Base-by-base conservation (phyloP, 2,329 filamentous ascomycete genomes). In the Penicillium hordei region DNA sequence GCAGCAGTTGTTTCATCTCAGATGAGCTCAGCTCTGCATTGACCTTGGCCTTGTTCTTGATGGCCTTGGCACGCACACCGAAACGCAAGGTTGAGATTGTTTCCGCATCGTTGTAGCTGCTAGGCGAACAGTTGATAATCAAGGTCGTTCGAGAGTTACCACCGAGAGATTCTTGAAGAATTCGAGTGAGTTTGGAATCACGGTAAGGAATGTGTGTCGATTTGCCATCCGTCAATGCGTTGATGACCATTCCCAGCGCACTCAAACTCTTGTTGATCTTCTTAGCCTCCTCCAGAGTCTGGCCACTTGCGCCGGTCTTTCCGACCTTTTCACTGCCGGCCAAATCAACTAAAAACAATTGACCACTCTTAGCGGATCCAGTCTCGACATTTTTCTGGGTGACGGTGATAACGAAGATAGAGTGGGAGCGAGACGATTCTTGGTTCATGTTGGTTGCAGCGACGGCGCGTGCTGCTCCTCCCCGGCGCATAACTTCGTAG, bases 251-350 rank as follows among this genome's bases (percentile, higher is more conserved):
- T 70, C 94, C 94, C 60, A 99, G 83, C 55, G 94, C 93, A 79
- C 93, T 97, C 81, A 99, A 84, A 83, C 92, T 97, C 84, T 97
- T 97, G 84, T 99, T 99, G 84, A 99, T 99, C 83, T 99, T 99
- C 83, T 97, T 97, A 60, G 94, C 94, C 76, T 99, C 94, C 76
- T 97, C 94, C 43, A 99, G 82, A 5, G 93, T 97, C 78, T 97
- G 94, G 57, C 94, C 94, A 74, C 91, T 97, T 61, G 94, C 94
- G 67, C 94, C 94, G 31, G 94, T 99, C 84, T 99, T 97, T 73
- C 94, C 93, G 51, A 97, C 92, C 81, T 97, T 97, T 79, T 99
- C 94, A 71, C 91, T 96, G 82, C 94, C 94, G 52, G 94, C 94
- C 82, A 99, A 81, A 87, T 99, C 94, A 63, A 99, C 94, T 74